These are phyloP conservation scores for Candida schatavii DNA, from an alignment of 805 yeast genomes.

Conservation along the genomic window DNA sequence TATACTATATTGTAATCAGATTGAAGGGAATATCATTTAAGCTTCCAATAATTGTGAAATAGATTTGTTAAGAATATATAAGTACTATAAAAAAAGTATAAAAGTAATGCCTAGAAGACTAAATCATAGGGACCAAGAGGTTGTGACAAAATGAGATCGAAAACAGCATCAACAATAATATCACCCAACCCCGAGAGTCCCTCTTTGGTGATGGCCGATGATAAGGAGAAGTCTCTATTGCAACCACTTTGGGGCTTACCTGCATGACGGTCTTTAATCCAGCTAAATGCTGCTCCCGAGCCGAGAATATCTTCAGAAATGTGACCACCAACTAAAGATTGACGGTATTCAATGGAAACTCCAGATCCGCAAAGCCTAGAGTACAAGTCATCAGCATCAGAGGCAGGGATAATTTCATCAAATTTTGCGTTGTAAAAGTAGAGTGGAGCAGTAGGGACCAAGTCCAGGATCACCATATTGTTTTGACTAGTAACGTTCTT, in stretches of 20 bases:
- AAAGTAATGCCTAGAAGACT: neutral
- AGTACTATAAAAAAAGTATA: neutral
- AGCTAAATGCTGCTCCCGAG: slow-evolving; percentile 16
- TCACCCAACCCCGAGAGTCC: slow-evolving; percentile 2
- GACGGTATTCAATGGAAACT: slow-evolving; percentile 11
- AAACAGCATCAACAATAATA: neutral
- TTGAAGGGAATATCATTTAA: slow-evolving; percentile 7
- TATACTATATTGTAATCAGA: slow-evolving; percentile 27
- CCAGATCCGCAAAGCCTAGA: slow-evolving; percentile 23
- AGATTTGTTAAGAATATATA: neutral
- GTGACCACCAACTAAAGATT: slow-evolving; percentile 14
- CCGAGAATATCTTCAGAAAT: slow-evolving; percentile 14
- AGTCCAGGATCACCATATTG: slow-evolving; percentile 3
- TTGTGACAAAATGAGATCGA: neutral
- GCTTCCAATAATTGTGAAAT: slow-evolving; percentile 1
- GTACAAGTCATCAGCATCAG: slow-evolving; percentile 13
- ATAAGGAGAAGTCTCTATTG: slow-evolving; percentile 3
- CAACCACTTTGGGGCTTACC: slow-evolving; percentile 17
- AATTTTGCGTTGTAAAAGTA: slow-evolving; percentile 17
- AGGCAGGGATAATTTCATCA: slow-evolving; percentile 18
- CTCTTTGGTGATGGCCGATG: neutral
- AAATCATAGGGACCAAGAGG: slow-evolving; percentile 4
- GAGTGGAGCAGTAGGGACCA: slow-evolving; percentile 19
- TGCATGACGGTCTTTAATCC: slow-evolving; percentile 15
- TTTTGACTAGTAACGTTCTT: slow-evolving; percentile 2